Conservation (phyloP, 169 alveolate species). For the Plasmodium knowlesi region DNA sequence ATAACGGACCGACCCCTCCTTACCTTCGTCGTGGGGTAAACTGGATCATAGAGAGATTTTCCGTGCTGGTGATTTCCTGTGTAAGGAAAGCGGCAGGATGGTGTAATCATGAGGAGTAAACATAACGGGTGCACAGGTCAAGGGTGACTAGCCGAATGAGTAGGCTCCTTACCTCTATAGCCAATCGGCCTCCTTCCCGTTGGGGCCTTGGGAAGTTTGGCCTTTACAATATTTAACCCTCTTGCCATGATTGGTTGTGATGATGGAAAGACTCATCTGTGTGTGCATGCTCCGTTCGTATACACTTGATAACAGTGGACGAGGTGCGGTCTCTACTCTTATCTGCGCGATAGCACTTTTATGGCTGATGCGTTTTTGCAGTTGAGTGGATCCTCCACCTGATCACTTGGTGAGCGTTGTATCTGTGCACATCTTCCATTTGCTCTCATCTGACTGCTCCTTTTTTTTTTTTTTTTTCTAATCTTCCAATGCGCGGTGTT, state of each 20-base stretch:
- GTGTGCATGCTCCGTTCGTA: not conserved
- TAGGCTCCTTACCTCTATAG: slow-evolving; percentile 34
- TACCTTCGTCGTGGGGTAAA: slow-evolving; percentile 90
- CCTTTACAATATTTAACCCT: slow-evolving; percentile 37
- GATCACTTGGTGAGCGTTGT: not conserved
- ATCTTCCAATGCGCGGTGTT: not conserved
- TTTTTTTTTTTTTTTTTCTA: too few species aligned
- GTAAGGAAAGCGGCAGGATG: not conserved
- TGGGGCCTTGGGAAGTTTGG: slow-evolving; percentile 58
- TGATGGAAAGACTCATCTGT: not conserved
- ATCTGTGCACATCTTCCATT: not conserved
- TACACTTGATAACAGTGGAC: too few species aligned
- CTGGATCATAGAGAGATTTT: slow-evolving; percentile 88
- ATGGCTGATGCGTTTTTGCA: not conserved
- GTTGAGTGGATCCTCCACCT: not conserved
- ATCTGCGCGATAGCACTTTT: not conserved
- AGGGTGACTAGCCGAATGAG: too few species aligned
- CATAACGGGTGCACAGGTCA: not conserved
- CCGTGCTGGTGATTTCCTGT: slow-evolving; percentile 90
- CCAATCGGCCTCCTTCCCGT: slow-evolving; percentile 72
- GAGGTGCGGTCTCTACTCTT: too few species aligned
- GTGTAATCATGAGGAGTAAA: not conserved
- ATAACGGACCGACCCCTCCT: not conserved
- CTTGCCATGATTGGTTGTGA: slow-evolving; percentile 2
- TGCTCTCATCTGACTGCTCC: not conserved